Conservation (phyloP, 1,284 basidiomycete species). For the Dichomitus squalens region DNA sequence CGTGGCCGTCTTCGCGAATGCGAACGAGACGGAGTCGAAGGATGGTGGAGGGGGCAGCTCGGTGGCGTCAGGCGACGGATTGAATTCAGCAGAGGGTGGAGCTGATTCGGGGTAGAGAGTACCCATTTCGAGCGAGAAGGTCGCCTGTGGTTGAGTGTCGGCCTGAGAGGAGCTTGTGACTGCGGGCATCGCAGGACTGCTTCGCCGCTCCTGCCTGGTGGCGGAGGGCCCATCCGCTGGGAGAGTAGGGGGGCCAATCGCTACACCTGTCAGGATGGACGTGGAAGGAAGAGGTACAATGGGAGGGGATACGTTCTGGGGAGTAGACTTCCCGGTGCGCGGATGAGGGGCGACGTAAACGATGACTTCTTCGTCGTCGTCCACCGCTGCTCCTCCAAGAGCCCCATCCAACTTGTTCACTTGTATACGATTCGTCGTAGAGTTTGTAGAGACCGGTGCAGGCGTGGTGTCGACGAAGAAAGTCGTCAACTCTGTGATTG, state of each 20-base stretch:
- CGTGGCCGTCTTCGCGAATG: conserved; percentile 11
- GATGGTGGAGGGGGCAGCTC: conserved; percentile 12
- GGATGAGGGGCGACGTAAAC: conserved; percentile 46
- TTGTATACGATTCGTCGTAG: conserved; percentile 1
- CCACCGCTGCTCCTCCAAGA: conserved; percentile 18
- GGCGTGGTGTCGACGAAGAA: conserved; percentile 37
- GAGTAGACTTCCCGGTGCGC: conserved; percentile 25
- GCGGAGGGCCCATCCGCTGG: background rate
- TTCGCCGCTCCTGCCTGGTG: background rate
- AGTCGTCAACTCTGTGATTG: conserved; percentile 41
- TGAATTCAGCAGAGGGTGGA: background rate
- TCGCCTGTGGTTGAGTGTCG: background rate
- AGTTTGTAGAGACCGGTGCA: conserved; percentile 8
- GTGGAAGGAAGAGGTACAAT: conserved; percentile 21
- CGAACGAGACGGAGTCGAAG: conserved; percentile 27
- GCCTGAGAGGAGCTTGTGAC: conserved; percentile 1
- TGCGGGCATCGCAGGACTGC: conserved; percentile 35
- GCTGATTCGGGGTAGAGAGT: conserved; percentile 14
- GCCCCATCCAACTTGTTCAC: conserved; percentile 20
- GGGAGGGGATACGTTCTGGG: background rate
- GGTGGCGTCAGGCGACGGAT: conserved; percentile 1
- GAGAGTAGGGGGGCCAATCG: background rate
- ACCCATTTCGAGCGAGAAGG: conserved; percentile 11
- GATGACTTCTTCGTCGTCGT: conserved; percentile 41
- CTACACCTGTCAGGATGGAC: conserved; percentile 36